Percentiles rank a stretch among this genome's conserved stretches.
Conservation (phyloP, 441 rosid species). For the Syzygium malaccense region DNA sequence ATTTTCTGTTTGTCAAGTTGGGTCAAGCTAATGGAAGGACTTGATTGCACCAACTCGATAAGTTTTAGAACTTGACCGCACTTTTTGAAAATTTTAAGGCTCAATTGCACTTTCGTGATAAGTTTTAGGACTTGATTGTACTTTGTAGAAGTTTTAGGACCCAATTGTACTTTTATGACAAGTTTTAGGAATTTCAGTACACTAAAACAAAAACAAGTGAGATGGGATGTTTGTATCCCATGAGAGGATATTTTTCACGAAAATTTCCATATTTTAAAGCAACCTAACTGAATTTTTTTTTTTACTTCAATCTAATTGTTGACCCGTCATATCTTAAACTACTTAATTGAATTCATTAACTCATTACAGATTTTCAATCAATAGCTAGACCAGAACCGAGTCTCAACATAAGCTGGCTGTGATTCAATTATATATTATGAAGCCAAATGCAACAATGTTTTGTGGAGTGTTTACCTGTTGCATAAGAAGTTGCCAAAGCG, state of each 20-base stretch:
- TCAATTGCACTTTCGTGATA: too few relatives aligned
- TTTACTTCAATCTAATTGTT: neutral
- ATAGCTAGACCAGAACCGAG: neutral
- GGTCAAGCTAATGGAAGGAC: too few relatives aligned
- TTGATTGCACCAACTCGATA: too few relatives aligned
- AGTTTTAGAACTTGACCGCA: too few relatives aligned
- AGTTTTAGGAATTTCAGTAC: too few relatives aligned
- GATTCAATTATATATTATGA: neutral
- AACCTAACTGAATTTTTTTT: neutral
- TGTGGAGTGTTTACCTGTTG: constrained; percentile 48
- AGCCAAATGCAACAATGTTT: neutral
- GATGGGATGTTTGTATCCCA: neutral
- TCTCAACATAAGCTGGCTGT: neutral
- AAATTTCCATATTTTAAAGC: neutral
- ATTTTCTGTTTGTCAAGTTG: too few relatives aligned
- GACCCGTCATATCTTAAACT: neutral
- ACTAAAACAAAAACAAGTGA: neutral
- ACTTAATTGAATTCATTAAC: neutral
- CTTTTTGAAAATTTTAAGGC: too few relatives aligned
- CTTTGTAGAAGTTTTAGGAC: too few relatives aligned
- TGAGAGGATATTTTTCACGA: neutral
- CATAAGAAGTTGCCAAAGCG: constrained; percentile 97
- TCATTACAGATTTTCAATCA: neutral
- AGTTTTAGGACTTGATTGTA: too few relatives aligned
- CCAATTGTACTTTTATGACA: too few relatives aligned